phyloP scores from a whole-genome alignment of 257 asterid genomes.

The Solanum clarkiae region DNA sequence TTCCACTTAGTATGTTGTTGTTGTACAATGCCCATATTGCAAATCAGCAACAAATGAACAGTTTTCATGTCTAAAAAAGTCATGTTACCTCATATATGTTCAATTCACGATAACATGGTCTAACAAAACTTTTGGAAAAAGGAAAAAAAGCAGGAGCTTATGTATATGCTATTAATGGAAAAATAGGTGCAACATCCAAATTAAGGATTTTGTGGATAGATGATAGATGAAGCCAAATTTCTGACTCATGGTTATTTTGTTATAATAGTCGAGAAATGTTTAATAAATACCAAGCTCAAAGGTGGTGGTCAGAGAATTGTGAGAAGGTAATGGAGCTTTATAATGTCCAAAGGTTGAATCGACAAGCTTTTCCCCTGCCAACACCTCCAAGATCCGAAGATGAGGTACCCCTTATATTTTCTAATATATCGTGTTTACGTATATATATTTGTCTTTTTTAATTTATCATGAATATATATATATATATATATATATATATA shows the following conservation, averaged over 20 bases:
- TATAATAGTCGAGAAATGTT: constrained; percentile 69
- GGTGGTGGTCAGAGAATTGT: constrained; percentile 94
- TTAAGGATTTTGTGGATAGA: not conserved
- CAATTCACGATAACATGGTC: not conserved
- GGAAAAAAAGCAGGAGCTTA: not conserved
- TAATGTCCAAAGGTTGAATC: constrained; percentile 75
- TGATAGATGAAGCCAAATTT: not conserved
- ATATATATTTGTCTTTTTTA: not conserved
- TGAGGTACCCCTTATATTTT: constrained; percentile 10
- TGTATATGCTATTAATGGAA: not conserved
- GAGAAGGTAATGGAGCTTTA: constrained; percentile 86
- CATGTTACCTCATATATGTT: not conserved
- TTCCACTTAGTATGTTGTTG: too few relatives aligned
- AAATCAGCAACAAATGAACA: not conserved
- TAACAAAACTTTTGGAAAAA: not conserved
- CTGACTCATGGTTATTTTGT: not conserved
- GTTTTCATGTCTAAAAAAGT: not conserved
- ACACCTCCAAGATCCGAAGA: constrained; percentile 78
- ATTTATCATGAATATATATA: not conserved
- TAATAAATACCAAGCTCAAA: constrained; percentile 94
- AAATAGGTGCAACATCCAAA: not conserved
- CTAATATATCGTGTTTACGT: not conserved
- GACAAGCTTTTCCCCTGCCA: constrained; percentile 75
- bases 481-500: not conserved
- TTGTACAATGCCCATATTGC: not conserved